phyloP scores from a whole-genome alignment of 306 rosid species.

The Fagus sylvatica region DNA sequence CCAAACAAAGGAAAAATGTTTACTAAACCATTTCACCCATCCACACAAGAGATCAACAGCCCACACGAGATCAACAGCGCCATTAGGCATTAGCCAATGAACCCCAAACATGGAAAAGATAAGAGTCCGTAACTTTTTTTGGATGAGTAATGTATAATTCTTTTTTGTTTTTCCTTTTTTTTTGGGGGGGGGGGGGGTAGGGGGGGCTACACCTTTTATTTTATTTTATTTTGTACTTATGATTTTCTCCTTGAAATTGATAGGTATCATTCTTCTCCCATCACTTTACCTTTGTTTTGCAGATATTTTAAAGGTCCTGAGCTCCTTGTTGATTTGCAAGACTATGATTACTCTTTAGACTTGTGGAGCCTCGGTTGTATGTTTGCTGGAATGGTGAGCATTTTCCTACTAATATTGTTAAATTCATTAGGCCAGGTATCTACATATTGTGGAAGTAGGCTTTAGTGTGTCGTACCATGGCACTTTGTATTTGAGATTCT shows the following conservation, averaged over 20 bases:
- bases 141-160: background rate
- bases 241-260: background rate
- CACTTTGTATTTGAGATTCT: background rate
- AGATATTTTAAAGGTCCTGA: slow-evolving; percentile 97
- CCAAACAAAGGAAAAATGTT: no score
- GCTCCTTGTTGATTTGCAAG: slow-evolving; percentile 97
- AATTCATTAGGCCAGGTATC: background rate
- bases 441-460: background rate
- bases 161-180: no score
- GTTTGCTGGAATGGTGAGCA: slow-evolving; percentile 94
- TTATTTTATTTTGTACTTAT: background rate
- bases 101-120: no score
- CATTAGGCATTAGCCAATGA: no score
- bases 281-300: slow-evolving; percentile 26
- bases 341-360: slow-evolving; percentile 89
- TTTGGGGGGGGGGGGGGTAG: no score
- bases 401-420: background rate
- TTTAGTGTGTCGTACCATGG: background rate
- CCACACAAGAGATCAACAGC: no score
- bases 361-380: slow-evolving; percentile 97
- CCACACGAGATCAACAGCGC: no score
- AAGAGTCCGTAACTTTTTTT: background rate
- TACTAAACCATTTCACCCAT: no score
- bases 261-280: background rate
- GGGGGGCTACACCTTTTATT: no score